Base-by-base conservation (phyloP, 805 yeast genomes). In the Candida cerambycidarum region DNA sequence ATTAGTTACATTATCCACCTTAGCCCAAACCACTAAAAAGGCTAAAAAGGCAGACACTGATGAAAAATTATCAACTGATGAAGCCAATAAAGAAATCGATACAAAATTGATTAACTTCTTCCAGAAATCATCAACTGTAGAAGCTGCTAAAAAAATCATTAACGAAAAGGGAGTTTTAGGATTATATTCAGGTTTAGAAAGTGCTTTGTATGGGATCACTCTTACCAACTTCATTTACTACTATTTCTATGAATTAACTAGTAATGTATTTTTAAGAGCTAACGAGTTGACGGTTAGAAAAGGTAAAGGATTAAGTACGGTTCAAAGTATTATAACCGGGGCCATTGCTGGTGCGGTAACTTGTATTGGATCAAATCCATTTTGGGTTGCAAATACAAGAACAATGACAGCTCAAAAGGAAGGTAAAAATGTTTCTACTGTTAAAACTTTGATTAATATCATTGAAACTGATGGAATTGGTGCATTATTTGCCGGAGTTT, bases 331-430 rank as follows among this genome's bases (percentile, higher is more conserved):
- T 54, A 46, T 75, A 5, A 82, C 89, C 2, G 95, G 97, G 19
- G 83, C 93, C 1, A 72, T 87, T 56, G 95, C 97, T 2, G 97
- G 97, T 0, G 77, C 89, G 8, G 78, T 89, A 29, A 89, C 97
- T 3, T 85, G 89, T 38, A 68, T 85, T 15, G 74, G 82, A 9
- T 82, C 96, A 10, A 89, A 89, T 61, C 97, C 97, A 17, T 80
- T 88, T 52, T 89, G 97, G 97, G 95, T 89, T 33, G 93, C 95
- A 34, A 89, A 89, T 60, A 89, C 97, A 2, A 76, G 96, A 57
- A 80, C 84, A 78, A 86, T 95, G 53, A 89, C 90, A 39, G 59
- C 64, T 43, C 62, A 64, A 48, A 63, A 63, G 17, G 47, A 56
- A 8, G 51, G 48, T 13, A 34, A 32, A 23, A 16, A 21, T 16